phyloP scores from a whole-genome alignment of 148 eudicot species.

The Cornus kousa region DNA sequence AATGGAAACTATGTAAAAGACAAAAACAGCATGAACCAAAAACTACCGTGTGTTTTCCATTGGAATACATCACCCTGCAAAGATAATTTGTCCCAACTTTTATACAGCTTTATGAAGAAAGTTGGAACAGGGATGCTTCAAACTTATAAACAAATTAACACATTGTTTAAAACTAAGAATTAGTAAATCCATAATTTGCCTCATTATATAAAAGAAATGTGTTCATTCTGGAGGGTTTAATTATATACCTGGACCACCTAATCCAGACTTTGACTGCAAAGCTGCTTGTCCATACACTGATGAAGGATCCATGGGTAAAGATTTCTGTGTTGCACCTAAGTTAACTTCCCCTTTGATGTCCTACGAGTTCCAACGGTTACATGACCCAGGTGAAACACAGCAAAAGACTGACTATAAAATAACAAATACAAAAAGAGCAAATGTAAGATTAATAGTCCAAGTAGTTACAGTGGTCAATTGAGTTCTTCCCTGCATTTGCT shows the following conservation, averaged over 20 bases:
- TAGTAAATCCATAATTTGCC: not conserved
- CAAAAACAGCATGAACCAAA: not conserved
- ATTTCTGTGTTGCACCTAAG: constrained; percentile 69
- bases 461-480: constrained; percentile 63
- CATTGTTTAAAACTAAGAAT: not conserved
- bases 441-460: not conserved
- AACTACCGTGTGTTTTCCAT: not conserved
- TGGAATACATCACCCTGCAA: not conserved
- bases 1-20: not conserved
- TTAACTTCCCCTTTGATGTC: constrained; percentile 80
- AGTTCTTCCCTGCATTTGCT: constrained; percentile 86
- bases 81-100: not conserved
- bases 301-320: constrained; percentile 88
- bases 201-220: not conserved
- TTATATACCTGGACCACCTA: constrained; percentile 71
- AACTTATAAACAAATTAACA: not conserved
- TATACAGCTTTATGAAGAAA: not conserved
- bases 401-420: not conserved
- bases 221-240: not conserved
- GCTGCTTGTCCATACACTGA: constrained; percentile 94
- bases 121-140: not conserved
- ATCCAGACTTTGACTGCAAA: constrained; percentile 90
- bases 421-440: not conserved
- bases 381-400: not conserved
- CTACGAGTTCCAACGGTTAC: constrained; percentile 31